phyloP scores from a whole-genome alignment of 1,139 yeast species.

The Blastobotrys elegans region DNA sequence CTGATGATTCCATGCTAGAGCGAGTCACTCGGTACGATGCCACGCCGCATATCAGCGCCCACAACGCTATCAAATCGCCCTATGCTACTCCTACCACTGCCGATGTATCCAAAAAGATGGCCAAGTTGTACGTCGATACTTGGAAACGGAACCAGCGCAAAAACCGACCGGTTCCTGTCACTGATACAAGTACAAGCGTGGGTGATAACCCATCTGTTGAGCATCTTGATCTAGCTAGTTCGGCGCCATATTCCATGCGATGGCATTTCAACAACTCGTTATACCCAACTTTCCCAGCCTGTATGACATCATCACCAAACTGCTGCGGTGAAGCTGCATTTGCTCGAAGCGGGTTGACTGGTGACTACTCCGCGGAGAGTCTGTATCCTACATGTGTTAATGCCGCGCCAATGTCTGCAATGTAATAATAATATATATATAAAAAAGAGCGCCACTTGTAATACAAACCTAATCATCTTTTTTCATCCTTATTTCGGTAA shows the following conservation, averaged over 20 bases:
- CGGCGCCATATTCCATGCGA: neutral
- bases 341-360: neutral
- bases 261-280: neutral
- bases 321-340: neutral
- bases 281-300: neutral
- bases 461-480: too few relatives aligned
- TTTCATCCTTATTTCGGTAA: too few relatives aligned
- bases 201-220: neutral
- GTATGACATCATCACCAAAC: neutral
- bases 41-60: constrained; percentile 19
- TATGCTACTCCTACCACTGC: neutral
- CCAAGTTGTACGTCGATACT: neutral
- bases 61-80: constrained; percentile 18
- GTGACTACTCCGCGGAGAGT: neutral
- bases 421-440: too few relatives aligned
- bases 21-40: neutral
- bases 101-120: neutral
- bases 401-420: too few relatives aligned
- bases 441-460: too few relatives aligned
- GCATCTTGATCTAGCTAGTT: neutral
- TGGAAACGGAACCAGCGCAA: constrained; percentile 3
- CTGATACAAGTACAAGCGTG: neutral
- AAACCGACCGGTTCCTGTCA: constrained; percentile 5
- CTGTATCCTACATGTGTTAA: too few relatives aligned
- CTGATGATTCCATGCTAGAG: neutral